Percentiles rank a stretch among this genome's conserved stretches.
Evolutionary conservation across 2,329 filamentous ascomycete genomes (phyloP).

Genomic region (Fusarium drepaniforme): DNA sequence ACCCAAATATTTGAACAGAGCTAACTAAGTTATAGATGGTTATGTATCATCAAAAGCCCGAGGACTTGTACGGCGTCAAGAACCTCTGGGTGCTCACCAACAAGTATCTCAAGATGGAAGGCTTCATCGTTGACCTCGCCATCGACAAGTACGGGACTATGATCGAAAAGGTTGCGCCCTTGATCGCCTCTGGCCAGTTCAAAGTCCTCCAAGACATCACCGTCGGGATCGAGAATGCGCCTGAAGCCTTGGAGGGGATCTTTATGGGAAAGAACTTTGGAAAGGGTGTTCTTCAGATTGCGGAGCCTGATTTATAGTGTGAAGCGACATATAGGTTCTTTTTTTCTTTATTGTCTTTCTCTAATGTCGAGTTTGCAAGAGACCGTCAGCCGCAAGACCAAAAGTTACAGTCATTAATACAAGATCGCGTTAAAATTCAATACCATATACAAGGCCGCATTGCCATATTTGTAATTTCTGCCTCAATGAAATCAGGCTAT

Average conservation of each 20-base stretch:
- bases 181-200: background rate
- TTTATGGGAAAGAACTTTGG: background rate
- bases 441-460: background rate
- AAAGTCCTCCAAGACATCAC: background rate
- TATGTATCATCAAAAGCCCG: background rate
- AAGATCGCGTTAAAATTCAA: background rate
- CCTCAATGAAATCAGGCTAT: too few relatives aligned
- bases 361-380: background rate
- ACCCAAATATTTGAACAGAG: background rate
- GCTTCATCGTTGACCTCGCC: background rate
- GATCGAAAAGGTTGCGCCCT: background rate
- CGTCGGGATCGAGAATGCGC: background rate
- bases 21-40: background rate
- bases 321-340: background rate
- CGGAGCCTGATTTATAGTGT: background rate
- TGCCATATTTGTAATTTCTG: too few relatives aligned
- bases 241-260: background rate
- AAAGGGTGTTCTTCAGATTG: background rate
- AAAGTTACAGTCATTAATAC: background rate
- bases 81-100: background rate
- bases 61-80: background rate
- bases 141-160: background rate
- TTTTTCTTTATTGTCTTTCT: background rate
- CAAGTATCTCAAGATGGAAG: background rate
- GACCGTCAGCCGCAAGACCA: background rate